Base-by-base conservation (phyloP, 2,329 filamentous ascomycete species). In the Scytalidium sp. region DNA sequence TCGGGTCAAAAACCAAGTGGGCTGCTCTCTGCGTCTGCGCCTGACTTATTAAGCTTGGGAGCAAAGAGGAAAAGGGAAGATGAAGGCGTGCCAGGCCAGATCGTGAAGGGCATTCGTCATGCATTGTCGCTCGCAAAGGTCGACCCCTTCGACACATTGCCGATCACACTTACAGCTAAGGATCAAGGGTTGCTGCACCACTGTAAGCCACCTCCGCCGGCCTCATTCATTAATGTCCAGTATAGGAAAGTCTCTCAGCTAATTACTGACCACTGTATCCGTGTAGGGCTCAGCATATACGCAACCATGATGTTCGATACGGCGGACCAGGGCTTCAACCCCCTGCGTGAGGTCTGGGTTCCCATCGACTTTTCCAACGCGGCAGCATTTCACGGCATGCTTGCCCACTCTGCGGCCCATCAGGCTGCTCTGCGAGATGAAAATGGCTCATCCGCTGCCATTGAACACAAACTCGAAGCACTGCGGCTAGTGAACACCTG, bases 351-450 rank as follows among this genome's bases (percentile, higher is more conserved):
- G 42, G 66, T 72, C 23, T 72, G 67, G 65, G 58, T 69, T 21
- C 68, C 70, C 0, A 52, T 71, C 2, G 69, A 72, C 42, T 55
- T 72, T 15, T 71, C 70, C 3, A 71, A 72, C 47, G 61, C 67
- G 2, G 67, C 69, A 4, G 69, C 68, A 1, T 71, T 71, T 53
- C 70, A 71, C 39, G 64, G 62, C 17, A 64, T 70, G 39, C 70
- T 72, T 67, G 69, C 70, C 1, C 70, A 72, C 48, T 65, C 70
- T 2, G 69, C 70, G 1, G 67, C 68, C 0, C 70, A 72, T 43
- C 50, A 71, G 1, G 60, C 66, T 27, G 60, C 67, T 3, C 59
- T 69, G 47, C 64, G 69, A 20, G 63, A 62, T 0, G 59, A 61
- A 0, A 56, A 47, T 7, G 48, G 53, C 4, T 65, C 63, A 1